Conservation (phyloP, 169 alveolate genomes). For the Eimeria nieschulzi region DNA sequence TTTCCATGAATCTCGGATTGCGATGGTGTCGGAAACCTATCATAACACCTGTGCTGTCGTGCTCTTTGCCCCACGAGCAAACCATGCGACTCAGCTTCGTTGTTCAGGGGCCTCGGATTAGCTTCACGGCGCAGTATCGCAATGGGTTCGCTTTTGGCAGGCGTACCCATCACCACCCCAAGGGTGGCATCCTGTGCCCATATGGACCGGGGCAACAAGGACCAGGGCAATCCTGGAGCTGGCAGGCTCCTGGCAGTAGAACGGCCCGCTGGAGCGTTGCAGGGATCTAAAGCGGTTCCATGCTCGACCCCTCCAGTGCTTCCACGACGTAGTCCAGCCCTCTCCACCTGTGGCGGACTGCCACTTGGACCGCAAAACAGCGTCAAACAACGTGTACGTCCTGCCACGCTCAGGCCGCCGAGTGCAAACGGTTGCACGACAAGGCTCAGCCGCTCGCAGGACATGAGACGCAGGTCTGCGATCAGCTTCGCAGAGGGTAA, state of each 20-base stretch:
- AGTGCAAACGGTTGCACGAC: slow-evolving; percentile 17
- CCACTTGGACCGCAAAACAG: slow-evolving; percentile 21
- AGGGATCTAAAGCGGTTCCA: slow-evolving; percentile 4
- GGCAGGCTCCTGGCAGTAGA: slow-evolving; percentile 9
- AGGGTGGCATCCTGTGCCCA: slow-evolving; percentile 43
- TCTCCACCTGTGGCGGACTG: neutral
- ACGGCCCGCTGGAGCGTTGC: neutral
- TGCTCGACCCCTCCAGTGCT: neutral
- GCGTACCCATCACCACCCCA: slow-evolving; percentile 30
- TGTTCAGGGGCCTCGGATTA: slow-evolving; percentile 1
- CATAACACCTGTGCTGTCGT: no score
- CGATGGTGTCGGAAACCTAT: no score
- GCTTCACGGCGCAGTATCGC: slow-evolving; percentile 60
- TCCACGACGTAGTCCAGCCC: neutral
- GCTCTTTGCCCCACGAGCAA: no score
- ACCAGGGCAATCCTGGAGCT: slow-evolving; percentile 19
- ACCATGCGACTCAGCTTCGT: slow-evolving; percentile 2
- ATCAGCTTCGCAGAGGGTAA: slow-evolving; percentile 62
- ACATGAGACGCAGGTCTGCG: slow-evolving; percentile 70
- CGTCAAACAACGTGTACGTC: slow-evolving; percentile 37
- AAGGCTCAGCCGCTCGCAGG: slow-evolving; percentile 64
- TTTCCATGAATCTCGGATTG: no score
- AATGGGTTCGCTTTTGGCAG: slow-evolving; percentile 45
- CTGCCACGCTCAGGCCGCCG: slow-evolving; percentile 9
- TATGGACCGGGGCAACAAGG: slow-evolving; percentile 1